Evolutionary conservation across 495 filamentous ascomycete species (phyloP).

Genomic region (Sordaria brevicollis): DNA sequence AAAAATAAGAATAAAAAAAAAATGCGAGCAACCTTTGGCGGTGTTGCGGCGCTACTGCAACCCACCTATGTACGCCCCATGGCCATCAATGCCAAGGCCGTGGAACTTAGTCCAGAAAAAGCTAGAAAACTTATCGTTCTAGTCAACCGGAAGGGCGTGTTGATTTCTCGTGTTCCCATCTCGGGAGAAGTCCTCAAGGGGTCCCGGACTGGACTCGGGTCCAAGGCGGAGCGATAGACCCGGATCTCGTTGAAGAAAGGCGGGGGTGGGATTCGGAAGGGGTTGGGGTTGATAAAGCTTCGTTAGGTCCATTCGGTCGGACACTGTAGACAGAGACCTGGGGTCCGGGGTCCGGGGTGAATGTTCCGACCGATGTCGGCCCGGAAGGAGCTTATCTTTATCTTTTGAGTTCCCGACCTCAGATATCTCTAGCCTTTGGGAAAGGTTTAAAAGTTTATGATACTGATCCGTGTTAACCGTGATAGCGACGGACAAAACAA

Average conservation of each 20-base stretch:
- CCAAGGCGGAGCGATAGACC: not conserved
- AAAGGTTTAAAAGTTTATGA: not conserved
- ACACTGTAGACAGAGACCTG: too few relatives aligned
- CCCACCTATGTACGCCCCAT: too few relatives aligned
- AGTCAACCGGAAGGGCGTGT: not conserved
- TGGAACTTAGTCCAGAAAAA: not conserved
- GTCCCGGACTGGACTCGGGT: not conserved
- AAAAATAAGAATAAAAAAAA: too few relatives aligned
- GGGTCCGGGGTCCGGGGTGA: not conserved
- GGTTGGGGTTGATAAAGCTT: not conserved
- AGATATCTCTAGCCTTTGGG: not conserved
- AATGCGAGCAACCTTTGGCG: not conserved
- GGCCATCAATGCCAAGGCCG: not conserved
- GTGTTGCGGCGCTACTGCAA: not conserved
- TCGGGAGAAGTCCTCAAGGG: not conserved
- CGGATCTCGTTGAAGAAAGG: not conserved
- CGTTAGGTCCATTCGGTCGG: too few relatives aligned
- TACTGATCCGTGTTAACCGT: not conserved
- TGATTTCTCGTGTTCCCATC: not conserved
- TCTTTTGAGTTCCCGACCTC: not conserved
- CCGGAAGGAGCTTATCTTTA: not conserved
- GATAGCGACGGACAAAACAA: not conserved
- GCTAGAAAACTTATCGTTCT: not conserved
- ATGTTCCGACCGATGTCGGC: not conserved
- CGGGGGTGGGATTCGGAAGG: not conserved